phyloP scores from a whole-genome alignment of 2,329 filamentous ascomycete genomes.

The Xylaria sp. region DNA sequence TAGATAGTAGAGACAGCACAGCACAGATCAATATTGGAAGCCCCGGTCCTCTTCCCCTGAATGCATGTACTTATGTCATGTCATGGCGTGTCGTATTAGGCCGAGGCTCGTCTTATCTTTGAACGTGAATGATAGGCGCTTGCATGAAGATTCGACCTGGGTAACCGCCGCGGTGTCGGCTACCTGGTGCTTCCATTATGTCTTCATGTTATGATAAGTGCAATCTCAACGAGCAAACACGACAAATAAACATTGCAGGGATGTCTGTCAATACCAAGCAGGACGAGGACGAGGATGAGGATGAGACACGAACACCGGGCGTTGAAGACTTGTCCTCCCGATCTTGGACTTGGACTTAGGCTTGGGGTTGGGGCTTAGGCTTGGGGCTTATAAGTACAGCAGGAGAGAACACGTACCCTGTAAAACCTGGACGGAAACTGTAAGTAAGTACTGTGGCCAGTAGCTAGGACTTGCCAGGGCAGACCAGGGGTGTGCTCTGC shows the following conservation, averaged over 20 bases:
- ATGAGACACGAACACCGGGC: neutral
- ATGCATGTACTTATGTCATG: neutral
- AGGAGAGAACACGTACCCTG: too few species aligned
- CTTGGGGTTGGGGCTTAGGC: too few species aligned
- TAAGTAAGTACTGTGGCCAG: too few species aligned
- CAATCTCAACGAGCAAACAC: neutral
- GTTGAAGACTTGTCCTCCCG: neutral
- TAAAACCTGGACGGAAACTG: too few species aligned
- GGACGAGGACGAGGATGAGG: too few species aligned
- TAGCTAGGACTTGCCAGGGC: too few species aligned
- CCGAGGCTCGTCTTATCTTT: slow-evolving; percentile 1
- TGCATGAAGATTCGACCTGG: too few species aligned
- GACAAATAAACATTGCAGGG: neutral
- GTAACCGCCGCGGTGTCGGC: too few species aligned
- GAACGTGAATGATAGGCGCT: too few species aligned
- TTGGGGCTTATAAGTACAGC: too few species aligned
- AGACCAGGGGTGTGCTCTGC: neutral
- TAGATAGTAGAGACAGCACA: too few species aligned
- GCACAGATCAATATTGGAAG: neutral
- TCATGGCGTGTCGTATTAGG: neutral
- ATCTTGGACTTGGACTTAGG: neutral
- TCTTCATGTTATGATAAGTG: neutral
- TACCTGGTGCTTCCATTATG: too few species aligned
- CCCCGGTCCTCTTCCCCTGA: neutral
- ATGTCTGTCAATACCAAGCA: neutral